Evolutionary conservation across 441 rosid species (phyloP), one percentile per base, ranked within the genome.

Genomic region (Adansonia madagascariensis): DNA sequence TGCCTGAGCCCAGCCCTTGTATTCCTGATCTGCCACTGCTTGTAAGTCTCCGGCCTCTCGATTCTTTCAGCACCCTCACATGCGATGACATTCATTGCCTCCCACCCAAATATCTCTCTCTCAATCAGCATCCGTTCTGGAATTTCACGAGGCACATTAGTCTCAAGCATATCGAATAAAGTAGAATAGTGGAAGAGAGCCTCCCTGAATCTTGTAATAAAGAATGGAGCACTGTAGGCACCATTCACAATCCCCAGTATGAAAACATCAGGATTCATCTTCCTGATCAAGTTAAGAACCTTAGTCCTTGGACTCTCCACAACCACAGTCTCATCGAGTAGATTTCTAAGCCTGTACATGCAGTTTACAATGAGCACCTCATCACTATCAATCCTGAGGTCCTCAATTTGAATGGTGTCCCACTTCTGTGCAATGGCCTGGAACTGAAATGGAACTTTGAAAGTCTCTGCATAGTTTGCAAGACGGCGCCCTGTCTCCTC

Each of bases 41-140:
- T 87, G 83, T 85, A 87, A 5, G 88, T 87, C 76, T 87, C 88
- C 2, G 88, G 90, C 82, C 88, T 83, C 66, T 87, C 88, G 17
- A 87, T 80, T 75, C 90, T 85, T 79, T 87, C 90, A 2, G 82
- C 75, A 3, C 88, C 90, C 77, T 87, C 90, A 35, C 90, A 84
- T 41, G 89, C 89, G 22, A 86, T 83, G 78, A 79, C 88, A 80
- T 87, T 87, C 84, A 80, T 87, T 15, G 86, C 90, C 64, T 80
- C 84, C 75, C 88, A 67, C 2, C 86, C 88, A 18, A 80, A 77
- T n/a, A 87, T 57, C 81, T 79, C 85, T 18, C 78, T 82, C 82
- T 87, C 90, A 6, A 87, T 71, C 82, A 85, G 75, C 83, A 69
- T 87, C 73, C 88, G 77, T 81, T 87, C 90, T 1, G 82, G 83